Evolutionary conservation across 768 basidiomycete genomes (phyloP), one percentile per base, ranked within the genome.

Genomic region (Rhizopogon salebrosus): DNA sequence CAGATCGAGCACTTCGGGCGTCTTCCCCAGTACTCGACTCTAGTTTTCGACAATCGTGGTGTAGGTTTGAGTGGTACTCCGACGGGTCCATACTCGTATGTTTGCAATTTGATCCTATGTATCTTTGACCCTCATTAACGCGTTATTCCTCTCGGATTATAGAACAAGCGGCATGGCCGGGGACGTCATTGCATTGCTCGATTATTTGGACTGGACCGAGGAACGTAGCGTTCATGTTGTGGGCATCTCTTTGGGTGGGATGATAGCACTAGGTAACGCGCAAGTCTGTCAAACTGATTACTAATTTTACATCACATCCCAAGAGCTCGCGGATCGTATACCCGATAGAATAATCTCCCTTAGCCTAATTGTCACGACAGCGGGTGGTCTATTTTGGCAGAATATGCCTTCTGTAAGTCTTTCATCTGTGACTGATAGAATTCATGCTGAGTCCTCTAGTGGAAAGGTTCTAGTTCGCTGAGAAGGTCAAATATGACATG

Each of bases 11-110:
- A 85, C 62, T 90, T 92, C 58, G 74, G 76, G 7, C 67, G 62
- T n/a, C 65, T 75, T 14, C 68, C 72, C 11, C 70, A 80, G 29
- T 86, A 85, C 60, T 76, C 81, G 1, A 70, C 80, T 11, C 72
- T 92, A 2, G 87, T 89, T 4, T 91, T 92, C 62, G 91, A 92
- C 67, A 92, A 93, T 64, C 78, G 91, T 34, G 91, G 91, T 1
- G 88, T 88, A 6, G 91, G 91, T 6, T 79, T 89, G 64, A 88
- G 85, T 27, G 80, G 75, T 4, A 73, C 80, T 38, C 89, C 89
- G 0, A 67, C 73, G 40, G 91, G 89, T 1, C 88, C 89, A 1
- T 92, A 92, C 69, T 78, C 85, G 88, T 91, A 61, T 54, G 24
- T 24, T 29, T 5, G 20, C 18, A 36, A 16, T 40, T 34, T 22